Evolutionary conservation across 2,329 filamentous ascomycete species (phyloP), one percentile per base, ranked within the genome.

Genomic region (Triangularia setosa): DNA sequence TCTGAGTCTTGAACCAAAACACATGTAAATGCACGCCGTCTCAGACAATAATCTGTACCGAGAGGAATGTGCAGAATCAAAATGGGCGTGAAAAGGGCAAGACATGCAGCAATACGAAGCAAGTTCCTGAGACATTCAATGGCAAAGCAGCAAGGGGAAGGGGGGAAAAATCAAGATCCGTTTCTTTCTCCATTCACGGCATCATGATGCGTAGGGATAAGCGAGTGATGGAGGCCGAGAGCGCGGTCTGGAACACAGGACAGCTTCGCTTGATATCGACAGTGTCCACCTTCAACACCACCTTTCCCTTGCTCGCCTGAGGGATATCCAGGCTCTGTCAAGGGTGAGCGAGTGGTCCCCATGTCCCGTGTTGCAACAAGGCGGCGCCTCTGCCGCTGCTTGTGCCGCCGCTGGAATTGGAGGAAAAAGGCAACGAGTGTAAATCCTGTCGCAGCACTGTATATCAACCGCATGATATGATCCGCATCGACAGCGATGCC

Each of bases 391-490:
- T 40, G 35, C 35, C 35, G 35, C 40, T 48, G 40, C 12, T 48
- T 14, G n/a, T 48, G 40, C 40, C 40, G 18, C 40, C 40, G 40
- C 40, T 21, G 40, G 40, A 48, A 48, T 5, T 23, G 33, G 40
- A 14, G 53, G 21, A 55, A 16, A 27, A 40, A 28, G 8, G 28
- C 28, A 28, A 11, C 57, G 57, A 48, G 40, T 48, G 18, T 48
- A n/a, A 48, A 18, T 48, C 40, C 57, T 59, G 40, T 35, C 57
- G 23, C 52, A 44, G 9, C 23, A 62, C 23, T 44, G 53, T 63
- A 60, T 65, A 65, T 40, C 48, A 61, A 48, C 24, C 52, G 33
- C 56, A 58, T 63, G 58, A 55, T 64, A 66, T 66, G 64, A 66
- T 66, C 61, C 48, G 58, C 64, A 54, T 63, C 58, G 57, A 35